phyloP scores from a whole-genome alignment of 1,139 yeast species.

The Sugiyamaella castrensis region DNA sequence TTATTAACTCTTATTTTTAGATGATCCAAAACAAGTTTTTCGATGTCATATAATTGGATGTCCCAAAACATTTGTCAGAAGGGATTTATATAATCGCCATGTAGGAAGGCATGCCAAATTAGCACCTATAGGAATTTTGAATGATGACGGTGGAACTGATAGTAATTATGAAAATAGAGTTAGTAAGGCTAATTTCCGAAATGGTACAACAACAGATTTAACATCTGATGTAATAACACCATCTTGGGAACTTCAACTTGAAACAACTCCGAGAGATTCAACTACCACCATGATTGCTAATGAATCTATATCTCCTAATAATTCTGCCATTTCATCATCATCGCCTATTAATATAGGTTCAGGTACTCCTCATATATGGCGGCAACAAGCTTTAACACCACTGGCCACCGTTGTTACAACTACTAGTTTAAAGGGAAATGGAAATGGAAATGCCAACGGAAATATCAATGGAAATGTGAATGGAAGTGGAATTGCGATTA shows the following conservation, averaged over 20 bases:
- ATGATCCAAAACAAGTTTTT: conserved; percentile 35
- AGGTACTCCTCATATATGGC: no score
- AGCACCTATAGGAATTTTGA: no score
- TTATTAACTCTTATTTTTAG: not conserved
- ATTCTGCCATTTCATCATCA: no score
- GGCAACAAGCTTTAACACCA: no score
- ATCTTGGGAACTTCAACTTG: not conserved
- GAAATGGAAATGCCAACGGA: not conserved
- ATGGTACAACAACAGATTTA: not conserved
- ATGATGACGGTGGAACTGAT: no score
- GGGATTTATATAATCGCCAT: conserved; percentile 52
- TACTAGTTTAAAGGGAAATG: not conserved
- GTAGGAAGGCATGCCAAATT: conserved; percentile 9
- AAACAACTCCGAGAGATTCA: not conserved
- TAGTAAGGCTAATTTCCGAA: not conserved
- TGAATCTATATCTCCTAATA: no score
- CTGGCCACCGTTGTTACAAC: no score
- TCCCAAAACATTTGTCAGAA: conserved; percentile 57
- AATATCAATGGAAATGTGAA: not conserved
- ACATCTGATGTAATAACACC: not conserved
- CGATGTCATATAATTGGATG: conserved; percentile 48
- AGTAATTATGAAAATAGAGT: not conserved
- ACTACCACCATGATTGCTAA: no score
- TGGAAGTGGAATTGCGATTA: not conserved
- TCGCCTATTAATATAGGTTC: no score